phyloP scores from a whole-genome alignment of 1,284 basidiomycete species.

The Tylopilus microsporus region DNA sequence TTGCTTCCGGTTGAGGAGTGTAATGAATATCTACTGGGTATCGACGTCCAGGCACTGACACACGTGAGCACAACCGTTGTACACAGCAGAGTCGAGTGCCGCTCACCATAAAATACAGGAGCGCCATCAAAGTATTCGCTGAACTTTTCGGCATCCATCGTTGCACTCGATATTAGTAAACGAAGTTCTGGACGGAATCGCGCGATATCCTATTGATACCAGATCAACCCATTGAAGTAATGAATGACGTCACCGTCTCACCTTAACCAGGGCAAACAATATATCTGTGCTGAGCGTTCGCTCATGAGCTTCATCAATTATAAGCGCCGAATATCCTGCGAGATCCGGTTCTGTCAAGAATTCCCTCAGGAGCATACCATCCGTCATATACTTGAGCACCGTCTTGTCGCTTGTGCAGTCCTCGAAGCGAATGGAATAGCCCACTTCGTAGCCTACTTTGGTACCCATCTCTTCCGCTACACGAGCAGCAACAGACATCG shows the following conservation, averaged over 20 bases:
- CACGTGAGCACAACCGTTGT: constrained; percentile 1
- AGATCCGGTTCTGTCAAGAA: constrained; percentile 94
- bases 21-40: constrained; percentile 99
- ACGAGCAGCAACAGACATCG: constrained; percentile 98
- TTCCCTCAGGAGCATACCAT: constrained; percentile 95
- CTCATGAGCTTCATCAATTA: constrained; percentile 97
- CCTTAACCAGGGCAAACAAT: constrained; percentile 94
- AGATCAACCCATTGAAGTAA: constrained; percentile 11
- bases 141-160: constrained; percentile 94
- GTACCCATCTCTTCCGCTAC: constrained; percentile 99
- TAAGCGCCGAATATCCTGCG: constrained; percentile 85
- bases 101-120: constrained; percentile 84
- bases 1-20: constrained; percentile 95
- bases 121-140: constrained; percentile 94
- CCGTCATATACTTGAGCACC: constrained; percentile 97
- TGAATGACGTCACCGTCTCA: constrained; percentile 40
- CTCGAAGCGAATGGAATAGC: constrained; percentile 98
- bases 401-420: constrained; percentile 99
- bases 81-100: not conserved
- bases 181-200: constrained; percentile 90
- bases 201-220: constrained; percentile 77
- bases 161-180: constrained; percentile 92
- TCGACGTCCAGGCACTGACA: constrained; percentile 86
- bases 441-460: constrained; percentile 94
- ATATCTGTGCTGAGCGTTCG: constrained; percentile 95